Percentiles rank a stretch among this genome's conserved stretches.
These are phyloP conservation scores for Talaromyces sp. DNA, from an alignment of 2,329 filamentous ascomycete species.

Conservation along the genomic window DNA sequence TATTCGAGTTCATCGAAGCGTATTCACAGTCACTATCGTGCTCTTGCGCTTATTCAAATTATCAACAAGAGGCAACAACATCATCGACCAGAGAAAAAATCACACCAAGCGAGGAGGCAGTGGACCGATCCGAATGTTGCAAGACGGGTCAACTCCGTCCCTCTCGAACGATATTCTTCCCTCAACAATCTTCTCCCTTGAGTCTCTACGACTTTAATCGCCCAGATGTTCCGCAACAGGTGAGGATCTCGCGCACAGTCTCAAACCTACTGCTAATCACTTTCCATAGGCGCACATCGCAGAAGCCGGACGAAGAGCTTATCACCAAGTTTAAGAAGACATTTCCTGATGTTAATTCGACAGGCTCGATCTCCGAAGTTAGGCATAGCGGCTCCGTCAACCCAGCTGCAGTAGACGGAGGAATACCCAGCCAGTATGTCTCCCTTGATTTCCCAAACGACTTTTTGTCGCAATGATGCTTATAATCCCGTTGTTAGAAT, in stretches of 20 bases:
- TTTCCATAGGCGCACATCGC: conserved; percentile 63
- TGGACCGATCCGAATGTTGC: conserved; percentile 17
- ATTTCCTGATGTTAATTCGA: conserved; percentile 69
- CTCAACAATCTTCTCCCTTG: conserved; percentile 14
- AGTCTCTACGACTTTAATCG: conserved; percentile 14
- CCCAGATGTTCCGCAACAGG: conserved; percentile 49
- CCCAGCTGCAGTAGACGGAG: conserved; percentile 23
- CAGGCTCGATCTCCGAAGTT: conserved; percentile 34
- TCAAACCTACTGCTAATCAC: neutral
- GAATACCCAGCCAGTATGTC: conserved; percentile 22
- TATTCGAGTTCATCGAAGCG: neutral
- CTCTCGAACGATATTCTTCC: conserved; percentile 16
- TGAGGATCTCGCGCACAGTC: conserved; percentile 29
- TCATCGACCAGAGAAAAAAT: neutral
- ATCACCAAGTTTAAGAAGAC: conserved; percentile 78
- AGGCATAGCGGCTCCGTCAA: conserved; percentile 40
- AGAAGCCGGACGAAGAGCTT: conserved; percentile 82
- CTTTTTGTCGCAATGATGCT: neutral
- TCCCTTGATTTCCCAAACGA: neutral
- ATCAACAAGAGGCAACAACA: neutral
- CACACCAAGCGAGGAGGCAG: neutral
- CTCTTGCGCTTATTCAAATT: neutral
- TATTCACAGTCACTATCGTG: neutral
- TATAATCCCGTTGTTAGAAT: conserved; percentile 31
- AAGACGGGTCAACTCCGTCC: conserved; percentile 18